phyloP scores from a whole-genome alignment of 352 stramenopile species.

The Plasmopara muralis region DNA sequence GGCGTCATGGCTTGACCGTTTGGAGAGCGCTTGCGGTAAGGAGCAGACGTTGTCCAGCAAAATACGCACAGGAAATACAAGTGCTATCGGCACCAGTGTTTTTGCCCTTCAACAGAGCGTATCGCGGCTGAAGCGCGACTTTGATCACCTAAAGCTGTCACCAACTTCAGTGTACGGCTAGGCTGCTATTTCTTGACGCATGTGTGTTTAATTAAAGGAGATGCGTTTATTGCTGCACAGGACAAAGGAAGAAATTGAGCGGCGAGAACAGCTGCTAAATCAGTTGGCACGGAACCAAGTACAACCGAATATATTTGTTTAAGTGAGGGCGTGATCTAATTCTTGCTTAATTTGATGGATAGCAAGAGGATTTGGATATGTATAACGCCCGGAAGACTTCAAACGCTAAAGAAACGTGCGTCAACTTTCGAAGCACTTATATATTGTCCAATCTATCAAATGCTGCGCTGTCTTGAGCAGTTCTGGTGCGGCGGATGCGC shows the following conservation, averaged over 20 bases:
- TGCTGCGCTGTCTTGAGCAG: constrained; percentile 13
- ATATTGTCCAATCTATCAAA: constrained; percentile 1
- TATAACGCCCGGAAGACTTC: constrained; percentile 60
- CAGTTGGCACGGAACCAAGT: constrained; percentile 64
- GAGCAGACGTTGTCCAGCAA: constrained; percentile 59
- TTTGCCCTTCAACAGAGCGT: constrained; percentile 82
- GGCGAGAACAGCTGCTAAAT: constrained; percentile 52
- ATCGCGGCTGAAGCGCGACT: constrained; percentile 74
- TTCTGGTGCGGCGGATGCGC: constrained; percentile 24
- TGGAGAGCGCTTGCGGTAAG: constrained; percentile 67
- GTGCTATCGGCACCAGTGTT: constrained; percentile 66
- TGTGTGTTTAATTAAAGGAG: background rate
- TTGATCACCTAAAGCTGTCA: constrained; percentile 65
- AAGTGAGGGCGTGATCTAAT: background rate
- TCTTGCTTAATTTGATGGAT: constrained; percentile 1
- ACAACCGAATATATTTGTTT: background rate
- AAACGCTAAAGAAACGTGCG: constrained; percentile 26
- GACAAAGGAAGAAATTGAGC: constrained; percentile 63
- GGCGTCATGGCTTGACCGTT: constrained; percentile 73
- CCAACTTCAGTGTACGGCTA: constrained; percentile 42
- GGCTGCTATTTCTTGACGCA: background rate
- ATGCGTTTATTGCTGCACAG: constrained; percentile 17
- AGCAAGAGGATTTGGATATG: constrained; percentile 71
- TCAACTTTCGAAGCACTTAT: background rate
- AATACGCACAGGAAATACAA: constrained; percentile 54